phyloP scores from a whole-genome alignment of 352 stramenopile species.

The Globisporangium radiosum region DNA sequence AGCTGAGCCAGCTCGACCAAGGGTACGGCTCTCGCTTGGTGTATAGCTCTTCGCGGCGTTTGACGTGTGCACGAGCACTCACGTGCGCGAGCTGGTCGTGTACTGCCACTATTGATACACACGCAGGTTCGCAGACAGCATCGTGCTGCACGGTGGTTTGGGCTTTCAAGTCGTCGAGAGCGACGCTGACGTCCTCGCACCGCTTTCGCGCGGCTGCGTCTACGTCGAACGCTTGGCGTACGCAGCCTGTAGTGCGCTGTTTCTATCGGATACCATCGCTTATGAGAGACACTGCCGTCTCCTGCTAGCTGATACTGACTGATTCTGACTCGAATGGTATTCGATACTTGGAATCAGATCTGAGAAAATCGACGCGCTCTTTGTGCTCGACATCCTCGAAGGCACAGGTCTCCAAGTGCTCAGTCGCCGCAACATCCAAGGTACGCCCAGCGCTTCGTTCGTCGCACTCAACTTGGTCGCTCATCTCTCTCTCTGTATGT shows the following conservation, averaged over 20 bases:
- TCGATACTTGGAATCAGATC: conserved; percentile 25
- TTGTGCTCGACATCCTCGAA: conserved; percentile 66
- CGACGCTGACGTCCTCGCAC: conserved; percentile 34
- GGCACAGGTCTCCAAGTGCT: conserved; percentile 66
- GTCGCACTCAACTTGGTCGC: too few relatives aligned
- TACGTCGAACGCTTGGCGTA: conserved; percentile 76
- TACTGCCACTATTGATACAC: background rate
- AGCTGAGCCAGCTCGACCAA: conserved; percentile 46
- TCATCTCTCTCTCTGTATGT: background rate
- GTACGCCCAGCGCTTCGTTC: conserved; percentile 12
- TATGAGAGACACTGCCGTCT: background rate
- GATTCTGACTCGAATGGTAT: background rate
- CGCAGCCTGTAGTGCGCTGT: background rate
- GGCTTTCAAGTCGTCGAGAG: conserved; percentile 67
- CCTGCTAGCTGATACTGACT: too few relatives aligned
- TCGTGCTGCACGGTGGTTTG: conserved; percentile 62
- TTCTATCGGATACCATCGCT: background rate
- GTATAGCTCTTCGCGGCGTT: background rate
- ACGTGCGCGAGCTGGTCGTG: background rate
- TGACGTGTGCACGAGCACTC: background rate
- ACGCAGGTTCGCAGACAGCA: conserved; percentile 48
- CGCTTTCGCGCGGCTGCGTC: conserved; percentile 62
- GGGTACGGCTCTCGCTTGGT: conserved; percentile 21
- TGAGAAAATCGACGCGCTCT: conserved; percentile 66
- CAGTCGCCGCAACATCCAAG: conserved; percentile 70